A percentile compares a stretch with the other conserved stretches of the same genome.
These are phyloP conservation scores for Gardenia jasminoides DNA, from an alignment of 257 asterid genomes.

Conservation along the genomic window DNA sequence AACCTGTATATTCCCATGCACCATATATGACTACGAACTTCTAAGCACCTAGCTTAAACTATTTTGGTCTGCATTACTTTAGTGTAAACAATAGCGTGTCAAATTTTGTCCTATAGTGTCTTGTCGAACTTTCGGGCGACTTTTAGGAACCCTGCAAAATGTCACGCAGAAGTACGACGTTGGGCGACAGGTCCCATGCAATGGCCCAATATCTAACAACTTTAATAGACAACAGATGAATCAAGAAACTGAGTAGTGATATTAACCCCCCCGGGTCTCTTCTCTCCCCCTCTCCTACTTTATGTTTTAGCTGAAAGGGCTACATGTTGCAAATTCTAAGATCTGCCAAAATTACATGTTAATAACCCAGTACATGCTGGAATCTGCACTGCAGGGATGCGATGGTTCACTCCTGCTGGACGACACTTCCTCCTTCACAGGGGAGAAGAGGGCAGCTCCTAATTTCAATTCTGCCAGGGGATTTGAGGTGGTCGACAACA, in stretches of 20 bases:
- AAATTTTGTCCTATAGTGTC: background rate
- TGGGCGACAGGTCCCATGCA: background rate
- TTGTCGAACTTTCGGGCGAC: background rate
- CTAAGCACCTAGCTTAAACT: background rate
- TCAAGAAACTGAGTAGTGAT: background rate
- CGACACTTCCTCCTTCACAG: slow-evolving; percentile 70
- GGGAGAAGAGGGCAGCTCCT: slow-evolving; percentile 72
- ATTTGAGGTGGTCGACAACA: slow-evolving; percentile 68
- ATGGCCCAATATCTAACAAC: background rate
- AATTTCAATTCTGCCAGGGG: slow-evolving; percentile 73
- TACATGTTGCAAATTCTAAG: too few relatives aligned
- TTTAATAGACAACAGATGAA: background rate
- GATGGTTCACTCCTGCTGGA: slow-evolving; percentile 88
- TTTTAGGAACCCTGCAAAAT: background rate
- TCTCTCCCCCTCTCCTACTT: too few relatives aligned
- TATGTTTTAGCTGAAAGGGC: background rate
- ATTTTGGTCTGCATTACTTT: background rate
- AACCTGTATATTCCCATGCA: background rate
- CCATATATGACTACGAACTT: background rate
- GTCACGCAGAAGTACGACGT: background rate
- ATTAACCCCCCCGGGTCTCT: too few relatives aligned
- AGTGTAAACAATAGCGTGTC: too few relatives aligned
- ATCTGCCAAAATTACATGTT: too few relatives aligned
- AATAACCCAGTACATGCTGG: background rate
- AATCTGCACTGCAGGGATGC: slow-evolving; percentile 56